phyloP scores from a whole-genome alignment of 2,329 filamentous ascomycete species.

The Sporothrix pallida region DNA sequence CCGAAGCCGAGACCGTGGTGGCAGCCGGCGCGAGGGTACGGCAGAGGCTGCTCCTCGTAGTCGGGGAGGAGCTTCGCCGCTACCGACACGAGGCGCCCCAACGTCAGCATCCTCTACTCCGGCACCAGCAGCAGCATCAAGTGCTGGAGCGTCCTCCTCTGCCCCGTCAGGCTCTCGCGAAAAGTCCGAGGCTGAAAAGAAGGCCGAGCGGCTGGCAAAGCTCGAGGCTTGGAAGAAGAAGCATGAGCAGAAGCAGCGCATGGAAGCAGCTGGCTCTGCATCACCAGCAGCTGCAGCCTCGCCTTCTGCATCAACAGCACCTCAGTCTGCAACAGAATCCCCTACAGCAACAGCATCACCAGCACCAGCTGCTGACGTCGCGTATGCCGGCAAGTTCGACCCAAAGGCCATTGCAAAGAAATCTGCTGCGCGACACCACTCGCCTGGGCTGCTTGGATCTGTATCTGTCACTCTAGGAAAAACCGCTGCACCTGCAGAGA shows the following conservation, averaged over 20 bases:
- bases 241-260: conserved; percentile 74
- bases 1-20: conserved; percentile 62
- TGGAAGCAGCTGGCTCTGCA: conserved; percentile 55
- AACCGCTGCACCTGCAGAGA: conserved; percentile 2
- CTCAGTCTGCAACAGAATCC: neutral
- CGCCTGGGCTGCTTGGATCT: conserved; percentile 58
- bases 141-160: too few species aligned
- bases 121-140: neutral
- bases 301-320: conserved; percentile 33
- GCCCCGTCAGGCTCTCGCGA: conserved; percentile 42
- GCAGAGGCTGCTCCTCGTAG: conserved; percentile 59
- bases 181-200: conserved; percentile 74
- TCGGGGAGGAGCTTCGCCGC: neutral
- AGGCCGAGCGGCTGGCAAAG: conserved; percentile 79
- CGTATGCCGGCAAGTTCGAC: conserved; percentile 81
- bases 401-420: conserved; percentile 87
- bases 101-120: neutral
- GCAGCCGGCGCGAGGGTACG: conserved; percentile 72
- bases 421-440: conserved; percentile 64
- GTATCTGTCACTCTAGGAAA: conserved; percentile 47
- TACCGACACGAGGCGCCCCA: neutral
- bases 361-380: conserved; percentile 57
- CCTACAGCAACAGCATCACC: neutral
- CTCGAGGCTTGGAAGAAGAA: conserved; percentile 93
- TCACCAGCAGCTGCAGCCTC: conserved; percentile 54